Evolutionary conservation across 257 asterid genomes (phyloP).

Genomic region (Ehretia macrophylla): DNA sequence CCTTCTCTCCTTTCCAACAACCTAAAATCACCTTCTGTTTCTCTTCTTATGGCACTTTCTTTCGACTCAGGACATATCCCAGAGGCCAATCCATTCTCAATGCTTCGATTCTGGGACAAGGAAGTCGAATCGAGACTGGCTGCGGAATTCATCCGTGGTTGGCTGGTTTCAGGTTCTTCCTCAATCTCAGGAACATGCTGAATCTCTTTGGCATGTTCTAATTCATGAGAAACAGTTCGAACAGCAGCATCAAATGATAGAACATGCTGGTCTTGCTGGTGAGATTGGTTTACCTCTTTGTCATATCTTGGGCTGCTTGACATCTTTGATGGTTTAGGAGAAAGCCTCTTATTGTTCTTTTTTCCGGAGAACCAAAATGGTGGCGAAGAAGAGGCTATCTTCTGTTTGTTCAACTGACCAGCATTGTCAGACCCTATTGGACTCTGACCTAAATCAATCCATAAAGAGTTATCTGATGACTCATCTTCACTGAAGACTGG

Average conservation of each 20-base stretch:
- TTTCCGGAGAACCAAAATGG: conserved; percentile 83
- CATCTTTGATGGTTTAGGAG: conserved; percentile 63
- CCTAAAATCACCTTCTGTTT: conserved; percentile 94
- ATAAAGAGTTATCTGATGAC: conserved; percentile 87
- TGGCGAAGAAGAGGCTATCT: conserved; percentile 65
- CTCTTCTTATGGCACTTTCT: conserved; percentile 94
- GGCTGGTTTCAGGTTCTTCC: conserved; percentile 51
- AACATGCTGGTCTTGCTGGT: conserved; percentile 38
- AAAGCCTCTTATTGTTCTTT: conserved; percentile 51
- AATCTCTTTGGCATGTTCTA: conserved; percentile 61
- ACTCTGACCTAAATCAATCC: conserved; percentile 98
- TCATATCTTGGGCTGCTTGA: conserved; percentile 63
- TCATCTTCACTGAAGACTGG: conserved; percentile 97
- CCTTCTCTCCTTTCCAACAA: conserved; percentile 86
- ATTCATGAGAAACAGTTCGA: conserved; percentile 79
- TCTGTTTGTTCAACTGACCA: conserved; percentile 52
- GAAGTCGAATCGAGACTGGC: conserved; percentile 12
- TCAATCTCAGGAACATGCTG: conserved; percentile 51
- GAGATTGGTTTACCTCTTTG: conserved; percentile 49
- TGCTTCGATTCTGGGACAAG: conserved; percentile 24
- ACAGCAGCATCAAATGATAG: conserved; percentile 91
- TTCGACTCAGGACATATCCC: conserved; percentile 50
- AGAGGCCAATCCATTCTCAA: conserved; percentile 44
- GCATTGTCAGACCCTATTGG: conserved; percentile 68
- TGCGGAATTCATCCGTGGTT: conserved; percentile 22